Evolutionary conservation across 2,329 filamentous ascomycete genomes (phyloP), one percentile per base, ranked within the genome.

Genomic region (Botrytis deweyae): DNA sequence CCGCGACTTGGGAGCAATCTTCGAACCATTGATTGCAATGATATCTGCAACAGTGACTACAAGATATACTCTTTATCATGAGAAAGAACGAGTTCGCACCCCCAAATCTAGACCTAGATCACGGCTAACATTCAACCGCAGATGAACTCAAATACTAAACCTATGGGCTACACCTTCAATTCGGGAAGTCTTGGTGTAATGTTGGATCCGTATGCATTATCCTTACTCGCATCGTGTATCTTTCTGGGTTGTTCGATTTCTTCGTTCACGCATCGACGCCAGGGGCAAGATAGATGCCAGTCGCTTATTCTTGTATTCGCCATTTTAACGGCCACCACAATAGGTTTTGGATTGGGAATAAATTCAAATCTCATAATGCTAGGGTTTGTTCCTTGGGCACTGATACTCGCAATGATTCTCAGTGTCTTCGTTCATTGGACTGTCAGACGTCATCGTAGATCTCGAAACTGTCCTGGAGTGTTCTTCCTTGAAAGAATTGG

Each of bases 221-320:
- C 82, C 40, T 81, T 83, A 79, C 78, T 83, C 22, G 75, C 71
- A 36, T 81, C 81, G 18, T 83, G 81, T 73, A 69, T 84, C 25
- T 73, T 81, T 4, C 80, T 83, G 33, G 83, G 83, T 10, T 82
- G 78, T 61, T 80, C 80, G 9, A 80, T 83, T 14, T 83, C 82
- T 18, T 83, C 82, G 0, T 84, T 82, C 72, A 75, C 78, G 2
- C 81, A 83, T 52, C 79, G 82, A 46, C 78, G 79, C 25, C 81
- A 82, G 63, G 78, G 76, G 12, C 40, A 76, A 40, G 81, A 83
- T 64, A 76, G 68, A 36, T 79, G 78, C 38, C 83, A 83, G 72
- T 75, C 78, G 16, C 73, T 79, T 22, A 77, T 83, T 14, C 82
- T 82, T 61, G 38, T 80, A 8, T 46, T 80, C 9, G 74, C 77